Percentiles rank a stretch among this genome's conserved stretches.
These are phyloP conservation scores for Parathielavia appendiculata DNA, from an alignment of 495 filamentous ascomycete species.

Conservation along the genomic window DNA sequence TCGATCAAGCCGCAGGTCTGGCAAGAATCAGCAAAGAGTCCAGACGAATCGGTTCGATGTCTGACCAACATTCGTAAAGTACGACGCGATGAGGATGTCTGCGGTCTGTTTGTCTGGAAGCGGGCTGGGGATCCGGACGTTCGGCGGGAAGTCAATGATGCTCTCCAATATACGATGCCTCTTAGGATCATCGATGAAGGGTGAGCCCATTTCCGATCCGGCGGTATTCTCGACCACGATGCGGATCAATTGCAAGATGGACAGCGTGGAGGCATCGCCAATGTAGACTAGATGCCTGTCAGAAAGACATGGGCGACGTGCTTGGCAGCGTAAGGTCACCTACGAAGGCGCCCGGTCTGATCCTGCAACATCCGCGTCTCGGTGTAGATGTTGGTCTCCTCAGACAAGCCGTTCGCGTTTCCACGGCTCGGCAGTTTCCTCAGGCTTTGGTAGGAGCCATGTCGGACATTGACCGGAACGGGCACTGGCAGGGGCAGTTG, in stretches of 20 bases:
- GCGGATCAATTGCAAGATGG: slow-evolving; percentile 65
- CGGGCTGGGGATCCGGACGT: slow-evolving; percentile 42
- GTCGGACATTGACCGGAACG: slow-evolving; percentile 19
- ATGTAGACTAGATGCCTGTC: slow-evolving; percentile 50
- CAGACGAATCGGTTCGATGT: slow-evolving; percentile 1
- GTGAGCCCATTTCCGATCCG: slow-evolving; percentile 48
- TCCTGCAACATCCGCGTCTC: slow-evolving; percentile 57
- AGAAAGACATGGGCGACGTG: slow-evolving; percentile 1
- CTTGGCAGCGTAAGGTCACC: slow-evolving; percentile 25
- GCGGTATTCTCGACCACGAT: slow-evolving; percentile 65
- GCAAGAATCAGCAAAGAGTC: slow-evolving; percentile 15
- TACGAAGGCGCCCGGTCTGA: slow-evolving; percentile 51
- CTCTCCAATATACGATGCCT: slow-evolving; percentile 65
- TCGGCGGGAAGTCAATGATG: slow-evolving; percentile 44
- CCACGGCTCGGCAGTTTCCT: slow-evolving; percentile 50
- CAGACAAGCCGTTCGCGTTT: slow-evolving; percentile 45
- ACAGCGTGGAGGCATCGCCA: slow-evolving; percentile 67
- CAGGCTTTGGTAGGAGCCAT: slow-evolving; percentile 34
- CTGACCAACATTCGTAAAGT: slow-evolving; percentile 53
- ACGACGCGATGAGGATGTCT: slow-evolving; percentile 51
- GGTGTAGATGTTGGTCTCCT: slow-evolving; percentile 55
- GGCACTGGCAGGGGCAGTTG: slow-evolving; percentile 19
- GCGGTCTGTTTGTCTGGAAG: slow-evolving; percentile 53
- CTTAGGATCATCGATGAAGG: slow-evolving; percentile 64
- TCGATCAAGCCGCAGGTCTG: slow-evolving; percentile 56